A percentile compares a stretch with the other conserved stretches of the same genome.
phyloP scores from a whole-genome alignment of 1,284 basidiomycete genomes.

The Inonotus hispidus region DNA sequence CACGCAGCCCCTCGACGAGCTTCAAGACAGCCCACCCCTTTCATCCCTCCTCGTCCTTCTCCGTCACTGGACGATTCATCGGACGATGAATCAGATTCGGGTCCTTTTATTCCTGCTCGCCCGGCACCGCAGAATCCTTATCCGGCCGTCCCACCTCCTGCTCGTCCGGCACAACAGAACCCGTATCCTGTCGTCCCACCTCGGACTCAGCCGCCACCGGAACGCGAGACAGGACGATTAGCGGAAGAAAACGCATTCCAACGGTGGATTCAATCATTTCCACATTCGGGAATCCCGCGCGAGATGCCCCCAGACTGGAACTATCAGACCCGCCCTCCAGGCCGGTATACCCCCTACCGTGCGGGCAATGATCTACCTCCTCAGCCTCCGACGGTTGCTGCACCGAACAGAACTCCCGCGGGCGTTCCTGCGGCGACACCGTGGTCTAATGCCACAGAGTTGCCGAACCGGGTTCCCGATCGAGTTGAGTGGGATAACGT shows the following conservation, averaged over 20 bases:
- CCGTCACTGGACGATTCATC: too few species aligned
- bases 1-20: too few species aligned
- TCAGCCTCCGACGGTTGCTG: neutral
- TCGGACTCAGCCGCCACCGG: neutral
- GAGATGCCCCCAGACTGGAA: slow-evolving; percentile 6
- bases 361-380: neutral
- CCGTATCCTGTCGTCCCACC: neutral
- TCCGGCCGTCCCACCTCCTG: neutral
- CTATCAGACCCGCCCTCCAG: neutral
- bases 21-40: too few species aligned
- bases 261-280: slow-evolving; percentile 9
- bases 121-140: neutral
- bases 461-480: slow-evolving; percentile 10
- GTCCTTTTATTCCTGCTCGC: neutral
- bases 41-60: too few species aligned
- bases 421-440: neutral
- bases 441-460: neutral
- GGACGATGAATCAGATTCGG: too few species aligned
- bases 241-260: slow-evolving; percentile 8
- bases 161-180: neutral
- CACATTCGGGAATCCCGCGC: slow-evolving; percentile 5
- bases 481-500: slow-evolving; percentile 12
- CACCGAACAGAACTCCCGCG: neutral
- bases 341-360: neutral
- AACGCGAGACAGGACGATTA: too few species aligned